Percentiles rank a stretch among this genome's conserved stretches.
phyloP scores from a whole-genome alignment of 441 rosid species.

The Corymbia calophylla region DNA sequence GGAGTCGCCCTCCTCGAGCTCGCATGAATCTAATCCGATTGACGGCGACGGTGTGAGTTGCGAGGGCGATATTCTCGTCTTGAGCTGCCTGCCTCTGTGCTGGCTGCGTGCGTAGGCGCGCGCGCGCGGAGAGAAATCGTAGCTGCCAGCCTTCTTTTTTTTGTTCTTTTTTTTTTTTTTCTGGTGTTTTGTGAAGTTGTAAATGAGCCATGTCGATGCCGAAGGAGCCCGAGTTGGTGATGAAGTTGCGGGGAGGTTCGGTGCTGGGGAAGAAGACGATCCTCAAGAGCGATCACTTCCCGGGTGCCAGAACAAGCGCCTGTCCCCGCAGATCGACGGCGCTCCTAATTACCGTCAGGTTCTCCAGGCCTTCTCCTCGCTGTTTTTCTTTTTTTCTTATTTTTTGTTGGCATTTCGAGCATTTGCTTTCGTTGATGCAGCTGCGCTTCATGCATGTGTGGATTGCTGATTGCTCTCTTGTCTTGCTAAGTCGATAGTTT shows the following conservation, averaged over 20 bases:
- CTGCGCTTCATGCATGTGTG: neutral
- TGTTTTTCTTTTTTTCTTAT: neutral
- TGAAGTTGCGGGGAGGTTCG: slow-evolving; percentile 94
- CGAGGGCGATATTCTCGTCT: neutral
- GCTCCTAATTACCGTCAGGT: slow-evolving; percentile 99
- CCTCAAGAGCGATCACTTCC: slow-evolving; percentile 97
- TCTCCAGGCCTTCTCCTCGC: neutral
- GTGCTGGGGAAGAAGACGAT: slow-evolving; percentile 95
- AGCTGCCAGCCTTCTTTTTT: neutral
- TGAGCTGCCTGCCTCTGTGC: neutral
- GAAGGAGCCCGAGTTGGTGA: slow-evolving; percentile 88
- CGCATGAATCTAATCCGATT: neutral
- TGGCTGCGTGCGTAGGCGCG: neutral
- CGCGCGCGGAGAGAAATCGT: neutral
- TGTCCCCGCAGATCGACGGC: slow-evolving; percentile 91
- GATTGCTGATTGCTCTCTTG: neutral
- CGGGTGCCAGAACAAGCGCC: slow-evolving; percentile 93
- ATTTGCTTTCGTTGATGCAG: neutral
- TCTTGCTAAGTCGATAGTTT: neutral
- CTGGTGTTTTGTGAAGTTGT: neutral
- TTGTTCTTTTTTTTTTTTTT: neutral
- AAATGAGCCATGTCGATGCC: slow-evolving; percentile 55
- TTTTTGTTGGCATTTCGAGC: neutral
- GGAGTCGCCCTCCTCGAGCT: neutral
- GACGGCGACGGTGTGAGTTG: neutral